A percentile compares a stretch with the other conserved stretches of the same genome.
These are phyloP conservation scores for Priceomyces carsonii DNA, from an alignment of 805 yeast species.

Conservation along the genomic window DNA sequence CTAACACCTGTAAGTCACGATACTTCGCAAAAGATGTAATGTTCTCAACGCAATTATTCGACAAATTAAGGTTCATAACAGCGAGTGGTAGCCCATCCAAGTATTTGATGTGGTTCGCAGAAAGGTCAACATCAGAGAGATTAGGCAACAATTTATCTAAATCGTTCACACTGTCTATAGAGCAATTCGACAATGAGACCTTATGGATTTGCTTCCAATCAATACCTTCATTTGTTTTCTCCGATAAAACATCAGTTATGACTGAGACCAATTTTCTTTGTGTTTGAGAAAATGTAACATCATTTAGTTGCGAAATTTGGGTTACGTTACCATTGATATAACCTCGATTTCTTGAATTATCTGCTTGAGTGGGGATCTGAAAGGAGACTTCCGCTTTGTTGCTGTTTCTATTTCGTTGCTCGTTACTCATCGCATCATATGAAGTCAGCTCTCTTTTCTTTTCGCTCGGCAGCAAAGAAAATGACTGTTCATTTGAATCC, in stretches of 20 bases:
- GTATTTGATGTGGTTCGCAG: slow-evolving; percentile 42
- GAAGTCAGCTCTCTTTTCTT: slow-evolving; percentile 1
- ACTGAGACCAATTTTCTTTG: slow-evolving; percentile 44
- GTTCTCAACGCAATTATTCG: slow-evolving; percentile 39
- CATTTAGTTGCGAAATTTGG: slow-evolving; percentile 40
- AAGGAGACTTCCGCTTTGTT: slow-evolving; percentile 40
- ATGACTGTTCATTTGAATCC: slow-evolving; percentile 9
- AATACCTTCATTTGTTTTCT: slow-evolving; percentile 28
- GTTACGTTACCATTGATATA: slow-evolving; percentile 36
- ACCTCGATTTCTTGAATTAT: slow-evolving; percentile 11
- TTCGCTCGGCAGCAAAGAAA: too few relatives aligned
- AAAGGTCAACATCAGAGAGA: slow-evolving; percentile 38
- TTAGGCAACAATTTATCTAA: slow-evolving; percentile 47
- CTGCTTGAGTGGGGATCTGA: slow-evolving; percentile 29
- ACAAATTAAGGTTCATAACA: slow-evolving; percentile 38
- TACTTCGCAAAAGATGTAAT: slow-evolving; percentile 42
- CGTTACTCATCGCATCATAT: not conserved
- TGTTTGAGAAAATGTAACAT: slow-evolving; percentile 50
- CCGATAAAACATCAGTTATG: slow-evolving; percentile 43
- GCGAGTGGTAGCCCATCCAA: slow-evolving; percentile 47
- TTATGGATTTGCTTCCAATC: slow-evolving; percentile 45
- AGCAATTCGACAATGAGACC: slow-evolving; percentile 34
- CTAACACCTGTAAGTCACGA: slow-evolving; percentile 42
- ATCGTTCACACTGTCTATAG: slow-evolving; percentile 43
- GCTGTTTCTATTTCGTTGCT: slow-evolving; percentile 9